Evolutionary conservation across 2,329 filamentous ascomycete species (phyloP).

Genomic region (Cladobotryum protrusum): DNA sequence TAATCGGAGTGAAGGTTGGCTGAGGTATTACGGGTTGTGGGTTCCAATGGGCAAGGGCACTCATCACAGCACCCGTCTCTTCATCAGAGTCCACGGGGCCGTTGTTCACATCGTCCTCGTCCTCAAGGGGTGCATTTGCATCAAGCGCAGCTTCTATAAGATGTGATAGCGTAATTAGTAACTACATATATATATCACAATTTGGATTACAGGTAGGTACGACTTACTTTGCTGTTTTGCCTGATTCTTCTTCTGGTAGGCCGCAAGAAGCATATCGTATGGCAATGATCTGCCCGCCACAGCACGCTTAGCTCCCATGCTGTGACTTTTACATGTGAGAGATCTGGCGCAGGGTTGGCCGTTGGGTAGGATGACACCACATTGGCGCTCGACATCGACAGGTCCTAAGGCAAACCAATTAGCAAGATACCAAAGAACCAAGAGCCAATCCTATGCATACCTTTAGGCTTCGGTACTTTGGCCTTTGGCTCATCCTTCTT

Average conservation of each 20-base stretch:
- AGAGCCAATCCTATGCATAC: constrained; percentile 27
- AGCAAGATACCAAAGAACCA: neutral
- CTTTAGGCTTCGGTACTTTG: constrained; percentile 79
- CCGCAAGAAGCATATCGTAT: constrained; percentile 84
- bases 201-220: neutral
- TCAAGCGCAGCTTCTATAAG: constrained; percentile 80
- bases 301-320: constrained; percentile 88
- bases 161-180: constrained; percentile 12
- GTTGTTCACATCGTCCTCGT: constrained; percentile 73
- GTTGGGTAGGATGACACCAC: constrained; percentile 79
- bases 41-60: constrained; percentile 65
- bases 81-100: constrained; percentile 90
- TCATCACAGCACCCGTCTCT: constrained; percentile 85
- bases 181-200: constrained; percentile 11
- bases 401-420: constrained; percentile 46
- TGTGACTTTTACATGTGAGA: constrained; percentile 87
- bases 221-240: constrained; percentile 89
- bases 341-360: constrained; percentile 82
- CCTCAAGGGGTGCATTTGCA: constrained; percentile 83
- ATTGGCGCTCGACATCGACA: constrained; percentile 90
- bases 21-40: constrained; percentile 72
- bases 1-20: constrained; percentile 54
- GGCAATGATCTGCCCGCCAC: constrained; percentile 82
- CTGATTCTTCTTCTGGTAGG: constrained; percentile 96
- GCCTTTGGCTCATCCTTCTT: constrained; percentile 89